These are phyloP conservation scores for Diplosphaera chodatii DNA, from an alignment of 139 green algal species.

Conservation along the genomic window DNA sequence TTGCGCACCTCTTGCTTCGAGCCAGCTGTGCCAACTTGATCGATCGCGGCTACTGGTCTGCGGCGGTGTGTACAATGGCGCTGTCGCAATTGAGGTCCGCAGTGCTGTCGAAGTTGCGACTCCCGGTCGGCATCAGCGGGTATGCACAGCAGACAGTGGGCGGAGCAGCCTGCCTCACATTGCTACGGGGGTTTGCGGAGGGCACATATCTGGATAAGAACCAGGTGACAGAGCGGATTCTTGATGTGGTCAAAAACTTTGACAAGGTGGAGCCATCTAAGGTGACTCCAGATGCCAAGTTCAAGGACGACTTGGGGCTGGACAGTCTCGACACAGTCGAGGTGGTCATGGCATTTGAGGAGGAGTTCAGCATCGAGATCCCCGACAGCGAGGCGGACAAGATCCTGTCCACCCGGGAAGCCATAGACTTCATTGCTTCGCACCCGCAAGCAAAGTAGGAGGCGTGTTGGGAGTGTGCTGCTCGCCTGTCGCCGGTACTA, in stretches of 20 bases:
- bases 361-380: slow-evolving; percentile 99
- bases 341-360: slow-evolving; percentile 99
- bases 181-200: slow-evolving; percentile 36
- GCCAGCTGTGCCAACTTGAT: no score
- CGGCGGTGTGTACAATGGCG: background rate
- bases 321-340: slow-evolving; percentile 98
- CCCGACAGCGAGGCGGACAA: slow-evolving; percentile 97
- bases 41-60: background rate
- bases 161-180: slow-evolving; percentile 8
- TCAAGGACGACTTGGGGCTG: slow-evolving; percentile 94
- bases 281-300: slow-evolving; percentile 68
- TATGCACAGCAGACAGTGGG: slow-evolving; percentile 11
- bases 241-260: slow-evolving; percentile 95
- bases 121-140: slow-evolving; percentile 1
- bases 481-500: background rate
- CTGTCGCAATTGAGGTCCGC: background rate
- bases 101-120: slow-evolving; percentile 22
- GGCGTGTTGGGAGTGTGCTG: background rate
- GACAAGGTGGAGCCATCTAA: slow-evolving; percentile 94
- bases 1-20: no score
- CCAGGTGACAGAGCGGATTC: slow-evolving; percentile 85
- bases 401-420: slow-evolving; percentile 81
- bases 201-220: slow-evolving; percentile 85
- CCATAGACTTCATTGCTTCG: slow-evolving; percentile 85
- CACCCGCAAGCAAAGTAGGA: slow-evolving; percentile 79